A percentile compares a stretch with the other conserved stretches of the same genome.
Conservation (phyloP, 1,139 yeast species). For the Wickerhamomyces sp. region DNA sequence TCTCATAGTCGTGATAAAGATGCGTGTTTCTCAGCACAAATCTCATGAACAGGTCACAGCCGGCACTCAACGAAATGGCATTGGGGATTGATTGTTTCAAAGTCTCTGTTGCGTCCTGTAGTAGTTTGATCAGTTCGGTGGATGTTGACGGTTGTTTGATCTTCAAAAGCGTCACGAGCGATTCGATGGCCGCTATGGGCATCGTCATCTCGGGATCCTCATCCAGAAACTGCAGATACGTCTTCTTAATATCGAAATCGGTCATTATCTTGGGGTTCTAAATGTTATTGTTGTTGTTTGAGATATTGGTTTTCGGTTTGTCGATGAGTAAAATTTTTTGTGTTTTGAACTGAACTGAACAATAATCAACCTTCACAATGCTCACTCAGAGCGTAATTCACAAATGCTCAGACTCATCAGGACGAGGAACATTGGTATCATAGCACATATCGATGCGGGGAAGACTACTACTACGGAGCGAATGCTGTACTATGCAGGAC, state of each 20-base stretch:
- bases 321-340: neutral
- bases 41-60: conserved; percentile 94
- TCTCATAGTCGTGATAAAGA: conserved; percentile 90
- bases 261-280: conserved; percentile 17
- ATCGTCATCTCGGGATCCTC: conserved; percentile 95
- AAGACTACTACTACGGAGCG: conserved; percentile 95
- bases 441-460: conserved; percentile 97
- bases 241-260: conserved; percentile 71
- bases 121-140: conserved; percentile 80
- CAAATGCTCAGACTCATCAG: too few species aligned
- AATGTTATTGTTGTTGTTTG: neutral
- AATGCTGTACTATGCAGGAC: conserved; percentile 84
- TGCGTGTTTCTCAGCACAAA: conserved; percentile 88
- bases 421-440: conserved; percentile 52
- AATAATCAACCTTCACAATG: too few species aligned
- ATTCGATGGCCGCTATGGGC: conserved; percentile 99
- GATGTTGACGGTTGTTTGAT: conserved; percentile 88
- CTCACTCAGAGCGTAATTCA: too few species aligned
- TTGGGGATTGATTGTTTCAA: conserved; percentile 79
- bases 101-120: conserved; percentile 69
- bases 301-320: neutral
- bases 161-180: conserved; percentile 76
- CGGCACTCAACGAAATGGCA: conserved; percentile 91
- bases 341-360: too few species aligned
- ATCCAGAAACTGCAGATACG: conserved; percentile 71